Evolutionary conservation across 148 eudicot genomes (phyloP), one percentile per base, ranked within the genome.

Genomic region (Rhododendron ovatum): DNA sequence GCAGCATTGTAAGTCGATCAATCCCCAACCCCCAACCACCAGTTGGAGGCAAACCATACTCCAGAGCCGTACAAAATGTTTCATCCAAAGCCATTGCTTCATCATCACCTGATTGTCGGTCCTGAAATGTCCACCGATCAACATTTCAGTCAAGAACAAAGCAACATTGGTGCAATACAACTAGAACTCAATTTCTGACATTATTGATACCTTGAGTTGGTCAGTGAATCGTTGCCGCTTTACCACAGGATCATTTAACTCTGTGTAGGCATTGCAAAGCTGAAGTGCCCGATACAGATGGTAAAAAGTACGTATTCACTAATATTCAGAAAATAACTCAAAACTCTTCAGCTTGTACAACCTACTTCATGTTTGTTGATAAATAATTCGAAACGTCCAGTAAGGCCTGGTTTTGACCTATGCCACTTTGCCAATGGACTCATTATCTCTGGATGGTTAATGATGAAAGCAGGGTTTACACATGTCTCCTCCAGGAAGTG

Each of bases 1-100:
- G 85, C 91, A 92, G 45, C 99, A 96, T 96, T 9, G 98, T 80
- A 39, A 96, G 91, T 57, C 99, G 89, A 89, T 95, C 99, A 85
- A 96, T 87, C 74, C 99, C 99, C 90, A 96, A 51, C 33, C 99
- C 99, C 98, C 98, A 95, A 7, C 98, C 99, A 85, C 93, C 98
- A 57, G 99, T 96, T 15, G 99, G 99, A 53, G 99, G 98, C 35
- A 96, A 81, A 61, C 99, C 99, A 82, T 95, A 96, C 87, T 96
- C 98, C 3, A 96, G 96, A 77, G 98, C 94, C 30, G 95, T 95
- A 85, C 95, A 92, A 85, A 96, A 96, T 22, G 99, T 92, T 88
- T 96, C 99, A 86, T 96, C 99, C 89, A 95, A 89, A 63, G 96
- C 97, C 99, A 96, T 96, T n/a, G 99, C 99, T 92, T 96, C 99